Conservation (phyloP, 225 moss, liverwort and hornwort species). For the Bryum argenteum region DNA sequence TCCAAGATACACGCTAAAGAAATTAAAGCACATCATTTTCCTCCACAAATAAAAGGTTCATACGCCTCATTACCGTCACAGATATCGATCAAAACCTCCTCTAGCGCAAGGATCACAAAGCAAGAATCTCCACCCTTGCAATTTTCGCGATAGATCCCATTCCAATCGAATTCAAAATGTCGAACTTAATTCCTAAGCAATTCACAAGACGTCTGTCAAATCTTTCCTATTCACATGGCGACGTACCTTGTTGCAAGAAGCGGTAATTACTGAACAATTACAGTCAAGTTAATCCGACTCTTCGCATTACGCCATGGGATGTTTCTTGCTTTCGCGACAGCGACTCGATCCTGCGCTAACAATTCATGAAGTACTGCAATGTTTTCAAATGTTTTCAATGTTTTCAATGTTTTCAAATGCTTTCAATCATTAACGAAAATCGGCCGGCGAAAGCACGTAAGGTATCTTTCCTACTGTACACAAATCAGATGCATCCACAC, state of each 20-base stretch:
- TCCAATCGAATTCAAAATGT: no score
- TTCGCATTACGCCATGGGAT: background rate
- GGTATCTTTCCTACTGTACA: background rate
- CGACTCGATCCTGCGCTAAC: background rate
- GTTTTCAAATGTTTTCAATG: no score
- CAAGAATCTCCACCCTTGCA: no score
- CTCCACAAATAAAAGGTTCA: background rate
- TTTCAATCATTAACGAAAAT: no score
- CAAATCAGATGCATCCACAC: background rate
- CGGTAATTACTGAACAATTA: background rate
- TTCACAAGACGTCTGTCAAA: no score
- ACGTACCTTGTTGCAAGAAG: constrained; percentile 13
- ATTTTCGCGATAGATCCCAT: no score
- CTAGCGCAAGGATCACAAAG: no score
- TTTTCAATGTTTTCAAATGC: no score
- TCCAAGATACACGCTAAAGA: background rate
- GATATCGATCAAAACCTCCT: background rate
- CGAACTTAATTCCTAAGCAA: no score
- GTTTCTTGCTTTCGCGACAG: background rate
- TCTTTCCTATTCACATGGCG: background rate
- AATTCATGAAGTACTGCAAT: background rate
- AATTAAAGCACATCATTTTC: background rate
- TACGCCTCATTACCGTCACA: background rate
- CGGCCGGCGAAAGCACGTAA: no score
- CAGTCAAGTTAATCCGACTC: background rate